Conservation (phyloP, 768 basidiomycete genomes). For the Mycena epipterygia region DNA sequence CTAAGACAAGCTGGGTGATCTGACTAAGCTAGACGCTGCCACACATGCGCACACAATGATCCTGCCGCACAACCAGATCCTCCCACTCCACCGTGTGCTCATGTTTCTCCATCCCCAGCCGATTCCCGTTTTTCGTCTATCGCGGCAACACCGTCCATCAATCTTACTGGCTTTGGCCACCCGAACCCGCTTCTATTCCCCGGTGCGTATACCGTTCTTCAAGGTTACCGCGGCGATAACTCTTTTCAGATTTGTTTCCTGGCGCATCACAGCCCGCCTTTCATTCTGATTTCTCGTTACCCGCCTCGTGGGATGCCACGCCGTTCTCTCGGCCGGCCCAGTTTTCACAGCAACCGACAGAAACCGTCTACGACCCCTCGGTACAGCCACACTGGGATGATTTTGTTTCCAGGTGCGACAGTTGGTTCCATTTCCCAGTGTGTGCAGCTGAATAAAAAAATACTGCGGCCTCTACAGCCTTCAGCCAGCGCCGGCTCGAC, state of each 20-base stretch:
- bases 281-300: not conserved
- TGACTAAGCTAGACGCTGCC: too few relatives aligned
- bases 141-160: not conserved
- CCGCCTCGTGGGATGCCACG: not conserved
- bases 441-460: conserved; percentile 4
- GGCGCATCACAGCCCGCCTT: not conserved
- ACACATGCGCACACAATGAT: too few relatives aligned
- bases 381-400: conserved; percentile 20
- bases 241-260: conserved; percentile 2
- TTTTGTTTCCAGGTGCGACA: conserved; percentile 12
- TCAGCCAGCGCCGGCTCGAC: conserved; percentile 4
- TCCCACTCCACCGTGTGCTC: not conserved
- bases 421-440: not conserved
- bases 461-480: not conserved
- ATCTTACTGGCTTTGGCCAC: not conserved
- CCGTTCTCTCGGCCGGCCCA: not conserved
- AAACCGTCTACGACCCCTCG: not conserved
- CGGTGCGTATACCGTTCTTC: not conserved
- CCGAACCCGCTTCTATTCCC: not conserved
- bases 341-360: conserved; percentile 6
- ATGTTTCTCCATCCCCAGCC: conserved; percentile 4
- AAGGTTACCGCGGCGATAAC: not conserved
- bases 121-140: not conserved
- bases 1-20: too few relatives aligned
- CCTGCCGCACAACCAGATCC: too few relatives aligned